These are phyloP conservation scores for Clarireedia paspali DNA, from an alignment of 2,329 filamentous ascomycete genomes.

Conservation along the genomic window DNA sequence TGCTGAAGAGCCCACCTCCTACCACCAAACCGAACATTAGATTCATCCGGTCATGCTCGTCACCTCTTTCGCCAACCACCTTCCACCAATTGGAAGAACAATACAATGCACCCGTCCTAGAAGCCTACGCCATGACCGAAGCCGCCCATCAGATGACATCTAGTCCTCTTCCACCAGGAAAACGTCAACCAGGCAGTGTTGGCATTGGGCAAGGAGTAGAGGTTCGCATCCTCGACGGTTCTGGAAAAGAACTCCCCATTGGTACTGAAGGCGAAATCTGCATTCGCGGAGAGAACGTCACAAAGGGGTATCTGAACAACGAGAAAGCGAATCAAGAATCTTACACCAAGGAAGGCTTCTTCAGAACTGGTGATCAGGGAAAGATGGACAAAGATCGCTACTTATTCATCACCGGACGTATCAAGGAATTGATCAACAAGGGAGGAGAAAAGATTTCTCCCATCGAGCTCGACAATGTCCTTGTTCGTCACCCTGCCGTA, in stretches of 20 bases:
- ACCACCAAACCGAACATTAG: slow-evolving; percentile 64
- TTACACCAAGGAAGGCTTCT: slow-evolving; percentile 70
- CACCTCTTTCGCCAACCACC: slow-evolving; percentile 71
- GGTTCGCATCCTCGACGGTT: slow-evolving; percentile 65
- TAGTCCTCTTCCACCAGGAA: slow-evolving; percentile 60
- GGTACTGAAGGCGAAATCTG: slow-evolving; percentile 75
- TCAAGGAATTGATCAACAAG: slow-evolving; percentile 90
- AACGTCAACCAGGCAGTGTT: slow-evolving; percentile 74
- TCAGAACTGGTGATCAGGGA: slow-evolving; percentile 83
- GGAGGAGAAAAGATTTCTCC: slow-evolving; percentile 85
- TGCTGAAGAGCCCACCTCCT: slow-evolving; percentile 66
- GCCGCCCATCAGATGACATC: slow-evolving; percentile 81
- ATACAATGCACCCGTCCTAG: slow-evolving; percentile 73
- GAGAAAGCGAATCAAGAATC: slow-evolving; percentile 64
- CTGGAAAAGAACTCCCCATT: slow-evolving; percentile 59
- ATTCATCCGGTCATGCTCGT: slow-evolving; percentile 84
- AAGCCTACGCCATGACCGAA: slow-evolving; percentile 91
- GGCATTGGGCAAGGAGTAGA: slow-evolving; percentile 80
- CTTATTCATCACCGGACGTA: slow-evolving; percentile 79
- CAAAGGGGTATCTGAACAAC: slow-evolving; percentile 81
- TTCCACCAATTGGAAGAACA: slow-evolving; percentile 72
- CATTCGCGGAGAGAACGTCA: slow-evolving; percentile 76
- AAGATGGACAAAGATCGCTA: slow-evolving; percentile 75
- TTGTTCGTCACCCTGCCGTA: slow-evolving; percentile 65
- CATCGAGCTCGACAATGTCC: slow-evolving; percentile 78